phyloP scores from a whole-genome alignment of 2,329 filamentous ascomycete genomes.

The Metarhizium robertsii region DNA sequence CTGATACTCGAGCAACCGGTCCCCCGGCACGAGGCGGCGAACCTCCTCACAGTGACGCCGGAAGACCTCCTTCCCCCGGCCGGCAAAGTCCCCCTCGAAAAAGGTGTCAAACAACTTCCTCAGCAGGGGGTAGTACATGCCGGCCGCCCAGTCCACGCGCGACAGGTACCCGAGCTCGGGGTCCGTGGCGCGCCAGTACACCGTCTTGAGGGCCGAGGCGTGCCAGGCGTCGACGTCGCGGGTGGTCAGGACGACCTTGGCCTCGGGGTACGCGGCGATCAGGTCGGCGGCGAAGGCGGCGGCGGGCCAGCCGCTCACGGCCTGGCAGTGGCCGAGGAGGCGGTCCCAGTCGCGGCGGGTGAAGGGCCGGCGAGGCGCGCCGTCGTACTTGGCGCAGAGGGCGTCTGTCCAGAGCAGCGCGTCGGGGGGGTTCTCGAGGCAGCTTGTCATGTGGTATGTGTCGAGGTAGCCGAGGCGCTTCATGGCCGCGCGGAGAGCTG shows the following conservation, averaged over 20 bases:
- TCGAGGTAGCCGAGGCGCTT: no score
- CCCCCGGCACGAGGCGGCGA: constrained; percentile 20
- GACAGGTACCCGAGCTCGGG: constrained; percentile 37
- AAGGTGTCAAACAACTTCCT: constrained; percentile 60
- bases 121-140: constrained; percentile 62
- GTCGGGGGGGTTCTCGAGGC: no score
- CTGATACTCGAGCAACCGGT: constrained; percentile 24
- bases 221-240: constrained; percentile 57
- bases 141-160: constrained; percentile 49
- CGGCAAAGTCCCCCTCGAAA: constrained; percentile 58
- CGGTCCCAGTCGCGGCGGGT: constrained; percentile 47
- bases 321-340: constrained; percentile 56
- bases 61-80: constrained; percentile 55
- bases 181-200: constrained; percentile 58
- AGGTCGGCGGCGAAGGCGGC: constrained; percentile 61
- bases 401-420: no score
- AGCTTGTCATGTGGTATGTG: no score
- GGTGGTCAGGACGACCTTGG: constrained; percentile 60
- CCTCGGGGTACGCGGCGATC: constrained; percentile 62
- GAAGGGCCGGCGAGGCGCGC: no score
- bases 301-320: constrained; percentile 61
- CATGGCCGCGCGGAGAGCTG: no score
- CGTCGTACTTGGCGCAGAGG: no score
- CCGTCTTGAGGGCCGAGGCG: constrained; percentile 55
- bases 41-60: constrained; percentile 27